Evolutionary conservation across 371 early-diverging fungal genomes (phyloP), one percentile per base, ranked within the genome.

Genomic region (Actinomucor elegans): DNA sequence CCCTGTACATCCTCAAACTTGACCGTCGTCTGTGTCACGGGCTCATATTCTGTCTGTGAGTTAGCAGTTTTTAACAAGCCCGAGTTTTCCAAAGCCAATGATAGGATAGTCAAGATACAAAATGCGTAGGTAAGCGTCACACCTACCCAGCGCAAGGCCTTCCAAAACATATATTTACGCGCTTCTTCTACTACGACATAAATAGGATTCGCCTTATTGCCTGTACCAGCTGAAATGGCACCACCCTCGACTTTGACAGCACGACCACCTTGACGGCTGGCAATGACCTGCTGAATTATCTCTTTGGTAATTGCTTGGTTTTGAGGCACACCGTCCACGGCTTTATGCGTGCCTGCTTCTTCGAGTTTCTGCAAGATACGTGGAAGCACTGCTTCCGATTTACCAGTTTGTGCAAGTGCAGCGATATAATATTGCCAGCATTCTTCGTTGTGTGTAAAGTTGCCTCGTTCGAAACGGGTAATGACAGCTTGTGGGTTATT

Each of bases 1-100:
- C 99, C 99, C 61, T 96, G 94, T 0, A 99, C 98, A 65, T 98
- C 98, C 5, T 88, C 79, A 64, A 98, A 97, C 32, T 75, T 84
- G 45, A 93, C 88, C 36, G 84, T 67, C 38, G 81, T 68, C 55
- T 85, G 75, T 50, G 83, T 74, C 46, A 71, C 85, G 7, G 92
- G 89, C 46, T 82, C 86, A 61, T 84, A 90, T 44, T 90, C 91
- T 0, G 77, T 78, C 35, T 86, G 84, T 28, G 75, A 69, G 4
- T 76, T 77, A 0, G 83, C 66, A 5, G 86, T 80, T 64, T 90
- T 89, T 43, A 89, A 58, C 23, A 91, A 46, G 1, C 88, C 89
- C 0, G 90, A 88, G 61, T 86, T 87, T 52, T 92, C 92, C 55
- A 92, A 64, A 5, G 85, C 81, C n/a, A 91, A 48, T 5, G 88